A percentile compares a stretch with the other conserved stretches of the same genome.
Evolutionary conservation across 371 early-diverging fungal genomes (phyloP).

Genomic region (Homolaphlyctis polyrhiza): DNA sequence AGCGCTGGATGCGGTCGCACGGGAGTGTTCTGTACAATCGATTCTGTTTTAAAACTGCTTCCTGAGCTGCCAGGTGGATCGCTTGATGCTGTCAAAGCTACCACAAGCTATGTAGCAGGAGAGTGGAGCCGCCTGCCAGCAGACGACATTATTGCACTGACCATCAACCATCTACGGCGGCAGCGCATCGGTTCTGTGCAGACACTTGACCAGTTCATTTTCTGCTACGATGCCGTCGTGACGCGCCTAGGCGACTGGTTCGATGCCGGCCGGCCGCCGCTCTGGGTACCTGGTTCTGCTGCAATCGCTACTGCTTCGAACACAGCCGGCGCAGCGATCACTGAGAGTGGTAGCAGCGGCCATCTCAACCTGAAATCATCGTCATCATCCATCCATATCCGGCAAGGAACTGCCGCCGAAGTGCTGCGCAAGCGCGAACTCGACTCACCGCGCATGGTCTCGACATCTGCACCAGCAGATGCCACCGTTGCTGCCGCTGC

Average conservation of each 20-base stretch:
- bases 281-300: neutral
- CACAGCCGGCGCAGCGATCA: too few species aligned
- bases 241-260: slow-evolving; percentile 7
- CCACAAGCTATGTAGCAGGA: neutral
- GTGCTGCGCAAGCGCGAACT: too few species aligned
- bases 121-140: slow-evolving; percentile 10
- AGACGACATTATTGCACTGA: slow-evolving; percentile 58
- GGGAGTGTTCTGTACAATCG: slow-evolving; percentile 87
- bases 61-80: neutral
- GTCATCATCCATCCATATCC: too few species aligned
- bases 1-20: slow-evolving; percentile 97
- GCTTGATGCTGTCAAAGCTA: slow-evolving; percentile 2
- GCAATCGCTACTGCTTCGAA: too few species aligned
- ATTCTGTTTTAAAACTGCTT: slow-evolving; percentile 51
- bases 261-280: slow-evolving; percentile 1
- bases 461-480: too few species aligned
- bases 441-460: too few species aligned
- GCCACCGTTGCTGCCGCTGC: too few species aligned
- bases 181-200: slow-evolving; percentile 88
- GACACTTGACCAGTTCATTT: slow-evolving; percentile 72
- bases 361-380: too few species aligned
- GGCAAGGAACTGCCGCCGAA: too few species aligned
- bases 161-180: slow-evolving; percentile 68
- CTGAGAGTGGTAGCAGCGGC: too few species aligned
- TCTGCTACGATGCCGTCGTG: slow-evolving; percentile 73